Evolutionary conservation across 805 yeast genomes (phyloP).

Genomic region (Cyberlindnera mycetangii): DNA sequence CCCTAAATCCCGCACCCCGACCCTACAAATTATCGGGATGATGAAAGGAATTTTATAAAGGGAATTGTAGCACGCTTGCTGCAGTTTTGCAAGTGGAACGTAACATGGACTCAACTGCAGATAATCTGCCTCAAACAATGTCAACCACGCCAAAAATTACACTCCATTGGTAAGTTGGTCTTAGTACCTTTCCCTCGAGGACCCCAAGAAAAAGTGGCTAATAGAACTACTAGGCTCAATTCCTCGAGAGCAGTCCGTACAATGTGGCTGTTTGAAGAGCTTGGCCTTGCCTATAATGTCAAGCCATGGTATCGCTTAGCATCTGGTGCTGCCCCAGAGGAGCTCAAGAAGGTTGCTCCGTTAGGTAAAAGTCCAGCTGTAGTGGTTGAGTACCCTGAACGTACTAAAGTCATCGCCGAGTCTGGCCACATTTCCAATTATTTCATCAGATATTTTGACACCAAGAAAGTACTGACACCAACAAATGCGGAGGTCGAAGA

Average conservation of each 20-base stretch:
- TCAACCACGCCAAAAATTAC: conserved; percentile 12
- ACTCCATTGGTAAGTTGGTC: conserved; percentile 19
- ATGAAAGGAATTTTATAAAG: too few species aligned
- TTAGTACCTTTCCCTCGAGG: too few species aligned
- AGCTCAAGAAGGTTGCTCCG: conserved; percentile 51
- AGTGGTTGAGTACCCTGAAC: conserved; percentile 38
- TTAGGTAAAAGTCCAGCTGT: conserved; percentile 62
- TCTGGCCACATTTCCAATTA: conserved; percentile 56
- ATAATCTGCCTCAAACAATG: too few species aligned
- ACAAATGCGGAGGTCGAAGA: conserved; percentile 36
- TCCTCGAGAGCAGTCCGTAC: conserved; percentile 56
- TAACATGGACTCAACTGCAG: too few species aligned
- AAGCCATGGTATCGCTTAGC: conserved; percentile 47
- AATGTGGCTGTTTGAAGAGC: neutral
- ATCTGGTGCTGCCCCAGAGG: conserved; percentile 46
- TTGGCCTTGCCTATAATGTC: conserved; percentile 32
- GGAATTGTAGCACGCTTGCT: too few species aligned
- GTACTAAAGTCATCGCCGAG: conserved; percentile 43
- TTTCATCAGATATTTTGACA: conserved; percentile 47
- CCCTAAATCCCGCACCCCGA: too few species aligned
- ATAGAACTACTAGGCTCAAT: conserved; percentile 13
- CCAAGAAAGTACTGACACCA: conserved; percentile 35
- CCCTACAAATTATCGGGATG: too few species aligned
- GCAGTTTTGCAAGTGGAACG: too few species aligned
- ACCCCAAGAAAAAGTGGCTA: too few species aligned